phyloP scores from a whole-genome alignment of 2,329 filamentous ascomycete species.

The Trichophyton simii region DNA sequence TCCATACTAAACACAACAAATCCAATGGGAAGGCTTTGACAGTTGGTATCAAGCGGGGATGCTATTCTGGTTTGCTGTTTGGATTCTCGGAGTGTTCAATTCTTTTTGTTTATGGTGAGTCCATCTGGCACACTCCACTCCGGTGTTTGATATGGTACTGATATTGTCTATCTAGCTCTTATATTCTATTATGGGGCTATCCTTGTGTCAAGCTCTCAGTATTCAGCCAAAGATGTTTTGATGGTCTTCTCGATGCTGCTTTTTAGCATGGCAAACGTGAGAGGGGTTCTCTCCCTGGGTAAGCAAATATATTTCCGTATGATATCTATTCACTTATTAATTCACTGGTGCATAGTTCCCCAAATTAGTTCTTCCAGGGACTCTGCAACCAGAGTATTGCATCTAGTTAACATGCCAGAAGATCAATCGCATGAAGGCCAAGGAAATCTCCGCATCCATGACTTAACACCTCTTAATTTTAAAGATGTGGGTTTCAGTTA shows the following conservation, averaged over 20 bases:
- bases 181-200: constrained; percentile 72
- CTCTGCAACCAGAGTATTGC: constrained; percentile 59
- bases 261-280: constrained; percentile 66
- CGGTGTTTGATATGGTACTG: constrained; percentile 4
- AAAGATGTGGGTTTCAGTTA: constrained; percentile 59
- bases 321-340: background rate
- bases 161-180: constrained; percentile 39
- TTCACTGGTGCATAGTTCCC: constrained; percentile 41
- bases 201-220: constrained; percentile 43
- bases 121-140: too few species aligned
- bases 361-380: constrained; percentile 65
- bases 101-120: constrained; percentile 50
- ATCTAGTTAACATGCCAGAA: constrained; percentile 50
- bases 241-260: constrained; percentile 70
- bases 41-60: constrained; percentile 53
- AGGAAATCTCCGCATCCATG: constrained; percentile 34
- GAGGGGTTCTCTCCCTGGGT: constrained; percentile 54
- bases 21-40: constrained; percentile 43
- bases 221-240: constrained; percentile 48
- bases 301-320: constrained; percentile 11
- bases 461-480: constrained; percentile 45
- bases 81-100: constrained; percentile 64
- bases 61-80: constrained; percentile 57
- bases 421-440: constrained; percentile 45
- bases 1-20: constrained; percentile 49